A percentile compares a stretch with the other conserved stretches of the same genome.
Conservation (phyloP, 2,329 filamentous ascomycete species). For the Diaporthe caulivora region DNA sequence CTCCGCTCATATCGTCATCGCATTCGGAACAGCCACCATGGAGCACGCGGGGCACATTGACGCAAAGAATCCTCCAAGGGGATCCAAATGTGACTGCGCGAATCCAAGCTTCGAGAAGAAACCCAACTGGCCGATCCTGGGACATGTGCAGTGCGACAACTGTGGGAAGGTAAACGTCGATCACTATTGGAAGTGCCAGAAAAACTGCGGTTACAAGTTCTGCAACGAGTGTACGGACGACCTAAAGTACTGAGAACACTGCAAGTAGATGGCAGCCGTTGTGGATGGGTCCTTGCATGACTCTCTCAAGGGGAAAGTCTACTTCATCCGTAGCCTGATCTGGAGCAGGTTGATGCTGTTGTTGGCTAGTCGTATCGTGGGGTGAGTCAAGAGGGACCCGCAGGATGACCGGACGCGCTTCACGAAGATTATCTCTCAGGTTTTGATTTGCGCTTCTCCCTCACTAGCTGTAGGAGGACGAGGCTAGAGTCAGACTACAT, state of each 20-base stretch:
- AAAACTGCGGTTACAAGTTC: not conserved
- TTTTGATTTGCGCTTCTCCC: not conserved
- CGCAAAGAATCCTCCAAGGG: not conserved
- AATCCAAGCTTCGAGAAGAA: not conserved
- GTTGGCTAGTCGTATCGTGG: not conserved
- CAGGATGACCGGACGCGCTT: not conserved
- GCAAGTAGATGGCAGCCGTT: not conserved
- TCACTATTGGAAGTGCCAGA: not conserved
- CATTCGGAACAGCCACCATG: not conserved
- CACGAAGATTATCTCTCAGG: not conserved
- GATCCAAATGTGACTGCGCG: not conserved
- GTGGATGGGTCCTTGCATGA: not conserved
- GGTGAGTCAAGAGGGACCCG: not conserved
- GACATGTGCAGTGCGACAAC: not conserved
- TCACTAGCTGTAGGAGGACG: too few relatives aligned
- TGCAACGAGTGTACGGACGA: not conserved
- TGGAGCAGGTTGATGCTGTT: not conserved
- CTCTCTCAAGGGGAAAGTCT: not conserved
- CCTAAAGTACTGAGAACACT: not conserved
- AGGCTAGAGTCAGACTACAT: not conserved
- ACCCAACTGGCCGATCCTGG: not conserved
- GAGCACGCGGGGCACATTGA: not conserved
- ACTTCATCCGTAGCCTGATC: not conserved
- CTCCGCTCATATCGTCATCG: too few relatives aligned
- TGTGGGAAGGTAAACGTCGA: not conserved